Base-by-base conservation (phyloP, 805 yeast species). In the Saturnispora besseyi region DNA sequence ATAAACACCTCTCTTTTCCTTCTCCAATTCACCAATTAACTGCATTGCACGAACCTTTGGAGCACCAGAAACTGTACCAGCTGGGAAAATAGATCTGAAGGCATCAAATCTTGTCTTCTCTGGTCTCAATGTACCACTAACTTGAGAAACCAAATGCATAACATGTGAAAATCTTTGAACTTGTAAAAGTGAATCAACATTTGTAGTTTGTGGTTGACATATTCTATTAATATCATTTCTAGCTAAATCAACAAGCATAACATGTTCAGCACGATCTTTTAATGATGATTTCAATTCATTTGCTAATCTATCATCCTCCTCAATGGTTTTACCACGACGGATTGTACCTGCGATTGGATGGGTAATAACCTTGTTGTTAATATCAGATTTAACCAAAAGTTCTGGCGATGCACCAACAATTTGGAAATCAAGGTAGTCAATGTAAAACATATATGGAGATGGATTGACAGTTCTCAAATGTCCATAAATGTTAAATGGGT, bases 271-370 rank as follows among this genome's bases (percentile, higher is more conserved):
- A 44, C 97, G 79, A 67, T 93, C 99, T 62, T 93, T 93, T 55
- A 82, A 70, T 13, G 95, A 85, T 9, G 82, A 68, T 59, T 86
- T 74, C 57, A 93, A 76, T 50, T 79, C 78, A 13, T 73, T 73
- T 2, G 98, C 97, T 48, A 89, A 74, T 53, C 69, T 70, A 62
- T 90, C 96, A 61, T 93, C 99, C 66, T 93, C 98, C 59, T 88
- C 95, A 24, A 82, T 72, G 9, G 98, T 88, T 58, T 79, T 77
- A 45, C 99, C 99, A 62, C 99, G 80, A 57, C 73, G 78, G 51
- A 93, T 84, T 3, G 99, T 93, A 47, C 99, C 99, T 1, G 99
- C 99, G 63, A 93, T 93, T 21, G 99, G 99, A 66, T 93, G 98
- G 2, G 97, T 93, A 47, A 91, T 75, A 18, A 93, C 79, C 58